A percentile compares a stretch with the other conserved stretches of the same genome.
Evolutionary conservation across 148 eudicot genomes (phyloP).

Genomic region (Diospyros lotus): DNA sequence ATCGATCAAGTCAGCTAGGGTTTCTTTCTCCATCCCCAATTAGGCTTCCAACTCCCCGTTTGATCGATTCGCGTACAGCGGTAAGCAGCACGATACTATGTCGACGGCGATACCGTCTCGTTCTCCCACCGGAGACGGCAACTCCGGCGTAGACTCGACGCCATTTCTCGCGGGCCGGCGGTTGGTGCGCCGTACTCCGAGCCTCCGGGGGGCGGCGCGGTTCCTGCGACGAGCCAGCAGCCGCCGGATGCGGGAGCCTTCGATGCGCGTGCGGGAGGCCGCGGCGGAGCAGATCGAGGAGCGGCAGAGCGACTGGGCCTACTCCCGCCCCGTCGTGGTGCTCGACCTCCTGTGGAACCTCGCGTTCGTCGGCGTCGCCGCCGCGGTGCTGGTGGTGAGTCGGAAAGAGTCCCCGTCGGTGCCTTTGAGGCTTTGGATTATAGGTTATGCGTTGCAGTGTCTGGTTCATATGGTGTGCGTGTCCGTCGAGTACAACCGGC

Average conservation of each 20-base stretch:
- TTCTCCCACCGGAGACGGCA: constrained; percentile 13
- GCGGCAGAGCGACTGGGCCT: constrained; percentile 72
- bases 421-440: constrained; percentile 75
- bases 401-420: constrained; percentile 37
- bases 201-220: constrained; percentile 58
- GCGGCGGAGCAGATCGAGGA: constrained; percentile 76
- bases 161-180: constrained; percentile 42
- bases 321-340: constrained; percentile 54
- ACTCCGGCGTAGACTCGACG: constrained; percentile 25
- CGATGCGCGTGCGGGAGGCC: constrained; percentile 61
- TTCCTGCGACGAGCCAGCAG: constrained; percentile 57
- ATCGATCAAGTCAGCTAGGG: background rate
- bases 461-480: constrained; percentile 74
- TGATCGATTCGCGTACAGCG: background rate
- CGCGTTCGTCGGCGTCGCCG: constrained; percentile 36
- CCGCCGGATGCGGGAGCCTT: constrained; percentile 61
- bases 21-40: background rate
- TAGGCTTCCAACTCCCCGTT: background rate
- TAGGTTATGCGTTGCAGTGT: constrained; percentile 65
- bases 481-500: constrained; percentile 37
- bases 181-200: constrained; percentile 32
- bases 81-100: background rate
- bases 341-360: constrained; percentile 70
- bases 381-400: constrained; percentile 38
- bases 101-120: constrained; percentile 13